Evolutionary conservation across 2,329 filamentous ascomycete genomes (phyloP), one percentile per base, ranked within the genome.

Genomic region (Diaporthe citriasiana): DNA sequence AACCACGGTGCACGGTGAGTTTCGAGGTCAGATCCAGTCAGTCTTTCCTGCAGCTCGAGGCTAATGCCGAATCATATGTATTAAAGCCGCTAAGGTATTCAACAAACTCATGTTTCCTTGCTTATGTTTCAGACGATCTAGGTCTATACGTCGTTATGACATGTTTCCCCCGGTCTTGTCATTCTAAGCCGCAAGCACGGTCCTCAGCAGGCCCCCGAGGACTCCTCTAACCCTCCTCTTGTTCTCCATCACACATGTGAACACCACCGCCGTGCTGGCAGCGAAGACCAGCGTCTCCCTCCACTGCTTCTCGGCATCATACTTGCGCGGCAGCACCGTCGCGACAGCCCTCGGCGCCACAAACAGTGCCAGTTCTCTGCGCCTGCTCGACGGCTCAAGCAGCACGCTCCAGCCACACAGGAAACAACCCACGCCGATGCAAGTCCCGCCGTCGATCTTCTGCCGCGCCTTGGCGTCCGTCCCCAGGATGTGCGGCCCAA

Each of bases 371-470:
- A 97, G 89, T 79, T 97, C 94, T 79, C 93, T 92, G 73, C 93
- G 87, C 76, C 93, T 89, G 59, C 86, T 85, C 7, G 87, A 79
- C 82, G 89, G 86, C 83, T 97, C 95, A 47, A 95, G 83, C 59
- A 97, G 85, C 59, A 97, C 91, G 82, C 94, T 95, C 92, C 93
- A 95, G 3, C 95, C 95, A 80, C 94, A 97, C 55, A 95, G 84
- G 71, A 91, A 82, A 82, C 94, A 96, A 9, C 94, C 94, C 0
- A 88, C 84, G 10, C 90, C 90, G 13, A 97, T 90, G 78, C 94
- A 95, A 13, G 95, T 80, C 3, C 92, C 92, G 8, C 86, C 82
- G 74, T 93, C 90, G 74, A 92, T 89, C 68, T 79, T 81, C 79
- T 90, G 88, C 35, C 87, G 83, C 33, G 84, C 79, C 1, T 81